phyloP scores from a whole-genome alignment of 1,284 basidiomycete genomes.

The Ustilago crameri region DNA sequence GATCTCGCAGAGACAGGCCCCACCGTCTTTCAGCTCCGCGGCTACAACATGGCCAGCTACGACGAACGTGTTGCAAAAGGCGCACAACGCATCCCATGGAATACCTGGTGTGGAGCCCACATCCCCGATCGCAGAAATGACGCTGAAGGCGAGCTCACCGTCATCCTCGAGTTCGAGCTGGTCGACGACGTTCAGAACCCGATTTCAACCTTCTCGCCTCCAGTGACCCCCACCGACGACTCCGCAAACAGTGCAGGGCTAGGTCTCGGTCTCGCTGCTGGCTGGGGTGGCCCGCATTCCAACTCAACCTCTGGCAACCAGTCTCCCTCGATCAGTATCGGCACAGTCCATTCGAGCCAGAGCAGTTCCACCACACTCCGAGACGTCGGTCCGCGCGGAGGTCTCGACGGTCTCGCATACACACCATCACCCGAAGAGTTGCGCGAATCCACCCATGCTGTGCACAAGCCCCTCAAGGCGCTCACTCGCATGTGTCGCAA shows the following conservation, averaged over 20 bases:
- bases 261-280: constrained; percentile 24
- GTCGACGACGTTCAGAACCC: constrained; percentile 81
- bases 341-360: constrained; percentile 42
- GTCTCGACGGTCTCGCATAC: constrained; percentile 52
- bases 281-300: constrained; percentile 3
- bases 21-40: constrained; percentile 77
- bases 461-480: constrained; percentile 79
- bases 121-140: constrained; percentile 36
- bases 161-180: constrained; percentile 81
- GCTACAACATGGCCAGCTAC: constrained; percentile 71
- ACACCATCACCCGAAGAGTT: constrained; percentile 71
- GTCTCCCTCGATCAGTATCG: constrained; percentile 40
- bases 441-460: constrained; percentile 79
- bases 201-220: constrained; percentile 67
- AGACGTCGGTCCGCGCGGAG: constrained; percentile 13
- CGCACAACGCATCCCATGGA: constrained; percentile 74
- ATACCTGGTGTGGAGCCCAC: constrained; percentile 85
- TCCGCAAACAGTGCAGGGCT: constrained; percentile 53
- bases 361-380: constrained; percentile 26
- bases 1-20: constrained; percentile 68
- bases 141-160: constrained; percentile 39
- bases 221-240: constrained; percentile 31
- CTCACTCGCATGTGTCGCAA: constrained; percentile 72
- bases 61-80: constrained; percentile 69
- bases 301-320: constrained; percentile 7